Percentiles rank a stretch among this genome's conserved stretches.
Evolutionary conservation across 495 filamentous ascomycete species (phyloP).

Genomic region (Hyaloscypha hepaticicola): DNA sequence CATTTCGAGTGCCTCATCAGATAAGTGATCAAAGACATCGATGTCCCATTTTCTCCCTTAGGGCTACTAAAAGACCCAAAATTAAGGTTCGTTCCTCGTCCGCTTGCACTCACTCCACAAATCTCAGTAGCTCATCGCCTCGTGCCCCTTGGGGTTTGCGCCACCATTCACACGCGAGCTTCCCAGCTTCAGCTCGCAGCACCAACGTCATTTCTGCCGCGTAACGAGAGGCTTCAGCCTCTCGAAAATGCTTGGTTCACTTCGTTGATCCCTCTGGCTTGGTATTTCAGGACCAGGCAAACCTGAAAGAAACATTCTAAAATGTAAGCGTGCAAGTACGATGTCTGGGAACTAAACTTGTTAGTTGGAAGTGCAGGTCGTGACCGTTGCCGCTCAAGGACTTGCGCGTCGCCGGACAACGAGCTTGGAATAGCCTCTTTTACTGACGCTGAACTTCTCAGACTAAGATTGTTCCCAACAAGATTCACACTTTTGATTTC

Average conservation of each 20-base stretch:
- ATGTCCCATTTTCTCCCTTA: not conserved
- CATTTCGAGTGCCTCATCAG: not conserved
- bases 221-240: not conserved
- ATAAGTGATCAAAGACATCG: not conserved
- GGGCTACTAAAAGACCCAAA: too few species aligned
- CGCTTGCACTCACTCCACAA: not conserved
- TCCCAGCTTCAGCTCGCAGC: not conserved
- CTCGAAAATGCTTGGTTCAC: not conserved
- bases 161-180: not conserved
- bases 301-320: not conserved
- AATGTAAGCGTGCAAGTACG: not conserved
- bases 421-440: not conserved
- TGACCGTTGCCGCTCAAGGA: not conserved
- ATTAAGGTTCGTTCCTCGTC: too few species aligned
- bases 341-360: not conserved
- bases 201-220: not conserved
- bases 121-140: not conserved
- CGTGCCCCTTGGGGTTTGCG: not conserved
- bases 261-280: not conserved
- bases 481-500: not conserved
- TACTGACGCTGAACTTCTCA: not conserved
- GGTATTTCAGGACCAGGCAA: not conserved
- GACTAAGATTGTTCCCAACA: not conserved
- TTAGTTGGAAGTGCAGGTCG: not conserved
- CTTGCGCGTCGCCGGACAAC: not conserved